Base-by-base conservation (phyloP, 257 asterid genomes). In the Perilla frutescens region DNA sequence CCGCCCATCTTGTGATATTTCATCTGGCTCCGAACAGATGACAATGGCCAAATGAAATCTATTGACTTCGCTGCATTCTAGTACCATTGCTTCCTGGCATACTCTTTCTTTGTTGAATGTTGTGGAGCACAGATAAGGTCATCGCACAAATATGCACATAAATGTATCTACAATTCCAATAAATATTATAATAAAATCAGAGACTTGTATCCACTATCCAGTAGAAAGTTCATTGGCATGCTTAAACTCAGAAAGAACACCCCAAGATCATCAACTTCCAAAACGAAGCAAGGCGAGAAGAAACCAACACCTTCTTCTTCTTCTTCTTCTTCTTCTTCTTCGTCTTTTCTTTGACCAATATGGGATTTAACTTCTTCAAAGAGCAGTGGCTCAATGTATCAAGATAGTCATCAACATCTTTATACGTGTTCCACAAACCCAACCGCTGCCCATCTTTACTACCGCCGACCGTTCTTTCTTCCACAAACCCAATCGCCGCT, bases 41-140 rank as follows among this genome's bases (percentile, higher is more conserved):
- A 91, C 70, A 70, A 62, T 69, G 20, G 99, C 93, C 68, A 86
- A 74, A 80, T 90, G 78, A 86, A 94, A 94, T 55, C 91, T 96
- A 70, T 87, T 80, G 71, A 82, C 83, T 81, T 90, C 99, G 67
- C 84, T 81, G 84, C 89, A 84, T 72, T 87, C 98, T 31, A 71
- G 72, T 48, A 85, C 62, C 0, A 80, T 72, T 40, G n/a, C 70
- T 51, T 20, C 26, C 26, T 20, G 26, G 26, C 26, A 20, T 20
- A 20, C 26, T 20, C 26, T 20, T 20, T 20, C 73, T 67, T 86
- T 59, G 49, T 98, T 94, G 88, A 62, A 82, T 31, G 63, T 36
- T 41, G 63, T 81, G 59, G 31, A 50, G 50, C 75, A 76, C 37
- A 36, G 1, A 20, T 20, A 20, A 20, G 26, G 26, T 20, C 15